Evolutionary conservation across 371 early-diverging fungal species (phyloP).

Genomic region (Mortierella sp.): DNA sequence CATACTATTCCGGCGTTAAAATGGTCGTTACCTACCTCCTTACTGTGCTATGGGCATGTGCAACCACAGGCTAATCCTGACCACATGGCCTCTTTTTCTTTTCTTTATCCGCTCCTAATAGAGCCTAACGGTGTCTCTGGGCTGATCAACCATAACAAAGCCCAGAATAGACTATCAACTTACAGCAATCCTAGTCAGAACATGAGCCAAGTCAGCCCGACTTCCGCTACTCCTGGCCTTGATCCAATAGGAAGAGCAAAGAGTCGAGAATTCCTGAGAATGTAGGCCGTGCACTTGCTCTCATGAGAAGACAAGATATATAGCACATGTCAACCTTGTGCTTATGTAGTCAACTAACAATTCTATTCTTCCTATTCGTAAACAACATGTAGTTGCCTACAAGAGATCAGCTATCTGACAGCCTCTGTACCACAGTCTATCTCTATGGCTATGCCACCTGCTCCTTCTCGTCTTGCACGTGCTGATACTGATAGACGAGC

Average conservation of each 20-base stretch:
- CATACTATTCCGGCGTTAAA: not conserved
- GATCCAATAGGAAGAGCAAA: constrained; percentile 59
- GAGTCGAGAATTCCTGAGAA: constrained; percentile 82
- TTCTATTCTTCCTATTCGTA: constrained; percentile 2
- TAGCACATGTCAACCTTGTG: not conserved
- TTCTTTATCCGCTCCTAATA: constrained; percentile 1
- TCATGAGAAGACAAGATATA: not conserved
- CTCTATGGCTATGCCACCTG: constrained; percentile 33
- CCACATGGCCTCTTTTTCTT: constrained; percentile 12
- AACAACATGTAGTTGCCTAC: constrained; percentile 62
- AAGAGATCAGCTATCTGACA: constrained; percentile 74
- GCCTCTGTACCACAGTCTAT: constrained; percentile 46
- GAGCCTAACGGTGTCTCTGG: constrained; percentile 18
- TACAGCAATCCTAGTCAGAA: constrained; percentile 44
- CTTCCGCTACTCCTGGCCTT: constrained; percentile 38
- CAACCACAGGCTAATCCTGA: constrained; percentile 9
- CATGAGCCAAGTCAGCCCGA: constrained; percentile 56
- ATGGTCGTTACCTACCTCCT: no score
- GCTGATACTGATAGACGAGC: constrained; percentile 34
- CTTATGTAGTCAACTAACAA: not conserved
- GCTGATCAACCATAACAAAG: constrained; percentile 10
- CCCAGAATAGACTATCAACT: constrained; percentile 42
- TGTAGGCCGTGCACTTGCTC: constrained; percentile 63
- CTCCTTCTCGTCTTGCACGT: constrained; percentile 34
- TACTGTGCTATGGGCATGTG: not conserved